Percentiles rank a stretch among this genome's conserved stretches.
phyloP scores from a whole-genome alignment of 2,329 filamentous ascomycete species.

The Ceratocystis papillata region DNA sequence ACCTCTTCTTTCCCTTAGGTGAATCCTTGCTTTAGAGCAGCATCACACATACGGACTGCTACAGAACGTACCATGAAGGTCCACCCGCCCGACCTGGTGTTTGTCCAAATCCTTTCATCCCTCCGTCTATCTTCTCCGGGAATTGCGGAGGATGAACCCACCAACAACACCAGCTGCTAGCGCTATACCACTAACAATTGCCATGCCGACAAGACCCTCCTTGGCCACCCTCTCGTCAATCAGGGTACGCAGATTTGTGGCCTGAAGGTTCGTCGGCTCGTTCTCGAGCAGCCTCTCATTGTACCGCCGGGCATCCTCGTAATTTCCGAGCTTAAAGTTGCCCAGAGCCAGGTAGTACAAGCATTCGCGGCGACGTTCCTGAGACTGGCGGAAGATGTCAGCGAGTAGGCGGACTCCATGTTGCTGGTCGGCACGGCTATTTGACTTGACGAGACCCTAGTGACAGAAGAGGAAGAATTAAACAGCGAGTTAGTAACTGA shows the following conservation, averaged over 20 bases:
- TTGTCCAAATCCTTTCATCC: background rate
- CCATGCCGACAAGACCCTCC: conserved; percentile 87
- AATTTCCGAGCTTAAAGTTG: conserved; percentile 98
- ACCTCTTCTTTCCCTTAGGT: too few relatives aligned
- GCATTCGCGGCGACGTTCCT: conserved; percentile 90
- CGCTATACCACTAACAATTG: conserved; percentile 85
- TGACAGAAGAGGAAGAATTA: background rate
- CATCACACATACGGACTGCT: background rate
- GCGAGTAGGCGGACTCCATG: conserved; percentile 85
- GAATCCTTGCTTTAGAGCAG: background rate
- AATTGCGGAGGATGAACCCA: conserved; percentile 70
- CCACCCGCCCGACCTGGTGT: background rate
- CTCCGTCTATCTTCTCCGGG: conserved; percentile 44
- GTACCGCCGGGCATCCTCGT: conserved; percentile 85
- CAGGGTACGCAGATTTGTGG: conserved; percentile 69
- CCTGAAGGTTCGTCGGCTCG: conserved; percentile 85
- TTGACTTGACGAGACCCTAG: conserved; percentile 91
- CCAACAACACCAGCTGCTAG: conserved; percentile 90
- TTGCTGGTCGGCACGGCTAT: conserved; percentile 74
- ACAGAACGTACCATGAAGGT: too few relatives aligned
- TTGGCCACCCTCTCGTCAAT: conserved; percentile 95
- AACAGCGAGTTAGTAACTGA: background rate
- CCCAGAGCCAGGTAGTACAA: conserved; percentile 95
- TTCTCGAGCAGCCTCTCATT: conserved; percentile 86
- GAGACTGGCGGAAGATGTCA: conserved; percentile 89